Base-by-base conservation (phyloP, 805 yeast genomes). In the Saccharomycodes ludwigii region DNA sequence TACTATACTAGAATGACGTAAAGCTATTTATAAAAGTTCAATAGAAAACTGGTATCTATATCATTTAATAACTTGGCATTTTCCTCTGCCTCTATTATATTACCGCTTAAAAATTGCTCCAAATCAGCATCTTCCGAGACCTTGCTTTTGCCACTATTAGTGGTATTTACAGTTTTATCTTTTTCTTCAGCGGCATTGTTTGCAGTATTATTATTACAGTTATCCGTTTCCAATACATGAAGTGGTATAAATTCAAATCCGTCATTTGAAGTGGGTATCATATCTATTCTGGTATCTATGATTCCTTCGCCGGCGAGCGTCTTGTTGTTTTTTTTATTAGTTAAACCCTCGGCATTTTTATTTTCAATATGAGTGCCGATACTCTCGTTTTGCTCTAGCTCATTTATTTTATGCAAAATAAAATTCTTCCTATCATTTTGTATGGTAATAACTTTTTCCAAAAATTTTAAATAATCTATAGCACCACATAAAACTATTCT, bases 401-500 rank as follows among this genome's bases (percentile, higher is more conserved):
- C 60, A 11, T 48, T 39, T 9, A 68, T 59, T 34, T 61, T 61
- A 1, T 46, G 34, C 13, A 56, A 46, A 20, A 79, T 50, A 14
- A 61, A 58, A 2, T 42, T 50, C 33, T 65, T 54, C 36, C 75
- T 58, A 16, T 52, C 50, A 24, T 68, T 71, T 49, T 80, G 91
- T 31, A 60, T 58, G 5, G 59, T 57, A 44, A 76, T 56, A 4
- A 80, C 82, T 33, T 68, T 66, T 39, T 72, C 67, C 39, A 84
- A 61, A 50, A 76, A 77, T 6, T 54, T 61, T 28, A 85, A 73
- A 52, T 86, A 85, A 29, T 81, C 94, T 14, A 85, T 94, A 1
- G 93, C 71, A 45, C 75, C 73, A 43, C 71, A 68, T 37, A 85
- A 62, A 30, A 83, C 80, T 4, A 80, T 73, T 17, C 86, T 76